Evolutionary conservation across 164 flowering plant genomes (phyloP), one percentile per base, ranked within the genome.

Genomic region (Kingdonia uniflora): DNA sequence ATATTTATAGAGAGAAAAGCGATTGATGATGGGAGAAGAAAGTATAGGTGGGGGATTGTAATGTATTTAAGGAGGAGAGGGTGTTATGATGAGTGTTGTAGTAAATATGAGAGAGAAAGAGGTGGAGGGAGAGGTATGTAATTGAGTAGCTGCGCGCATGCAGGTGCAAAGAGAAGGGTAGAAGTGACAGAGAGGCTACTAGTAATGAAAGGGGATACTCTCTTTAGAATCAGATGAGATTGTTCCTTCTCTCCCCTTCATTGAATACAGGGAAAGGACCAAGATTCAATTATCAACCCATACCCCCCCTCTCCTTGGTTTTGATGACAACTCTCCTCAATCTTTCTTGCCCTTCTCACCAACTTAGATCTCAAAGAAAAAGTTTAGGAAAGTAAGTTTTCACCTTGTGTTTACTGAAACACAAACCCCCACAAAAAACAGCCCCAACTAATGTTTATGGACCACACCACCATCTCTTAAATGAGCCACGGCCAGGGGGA

Each of bases 41-140:
- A 23, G 19, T 12, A 11, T 25, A n/a, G 69, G 62, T 58, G 55
- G 42, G 56, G 50, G 61, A 8, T 3, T 8, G n/a, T 29, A 3
- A 29, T 45, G 49, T 65, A 66, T 66, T 62, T 66, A 65, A 48
- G 49, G 59, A 19, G 58, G 17, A 53, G 46, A 29, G 63, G 29
- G 6, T 10, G 44, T 41, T 39, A 19, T 23, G 19, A 29, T 40
- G 11, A 14, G 12, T 38, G 49, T n/a, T 19, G 58, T 46, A 72
- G 69, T 70, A 52, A 65, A 62, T 65, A 46, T 23, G 72, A 57
- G 70, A 65, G 74, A 67, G 22, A 55, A 52, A 43, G 62, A 47
- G 59, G 16, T 39, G 35, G 35, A 29, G 35, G 35, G n/a, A 14
- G n/a, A 10, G 35, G 19, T 42, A 19, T 55, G 42, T 29, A 3